These are phyloP conservation scores for Violaceomyces palustris DNA, from an alignment of 1,284 basidiomycete species.

Conservation along the genomic window DNA sequence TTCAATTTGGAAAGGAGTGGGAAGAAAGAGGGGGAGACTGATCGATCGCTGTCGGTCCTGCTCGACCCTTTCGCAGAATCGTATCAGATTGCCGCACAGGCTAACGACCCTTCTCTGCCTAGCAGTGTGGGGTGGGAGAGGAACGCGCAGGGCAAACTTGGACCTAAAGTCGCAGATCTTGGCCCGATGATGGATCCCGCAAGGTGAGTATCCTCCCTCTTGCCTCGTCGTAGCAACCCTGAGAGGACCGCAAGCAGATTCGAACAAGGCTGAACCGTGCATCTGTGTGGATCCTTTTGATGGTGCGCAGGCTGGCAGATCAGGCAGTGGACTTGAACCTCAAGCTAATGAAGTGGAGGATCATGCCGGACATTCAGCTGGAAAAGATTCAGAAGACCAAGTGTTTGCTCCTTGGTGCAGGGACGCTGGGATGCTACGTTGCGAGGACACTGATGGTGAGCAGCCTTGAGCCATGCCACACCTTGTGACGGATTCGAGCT, in stretches of 20 bases:
- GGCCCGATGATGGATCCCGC: conserved; percentile 91
- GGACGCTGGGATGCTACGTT: conserved; percentile 94
- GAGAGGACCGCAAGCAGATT: background rate
- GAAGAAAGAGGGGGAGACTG: too few relatives aligned
- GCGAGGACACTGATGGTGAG: conserved; percentile 77
- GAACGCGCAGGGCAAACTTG: conserved; percentile 75
- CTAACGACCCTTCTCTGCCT: too few relatives aligned
- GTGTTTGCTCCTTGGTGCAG: conserved; percentile 85
- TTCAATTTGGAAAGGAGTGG: too few relatives aligned
- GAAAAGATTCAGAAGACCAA: conserved; percentile 75
- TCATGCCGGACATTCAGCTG: conserved; percentile 80
- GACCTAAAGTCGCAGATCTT: conserved; percentile 80
- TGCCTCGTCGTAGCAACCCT: background rate
- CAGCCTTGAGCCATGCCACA: too few relatives aligned
- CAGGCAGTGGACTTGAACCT: conserved; percentile 95
- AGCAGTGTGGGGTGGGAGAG: conserved; percentile 99
- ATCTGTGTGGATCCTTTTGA: too few relatives aligned
- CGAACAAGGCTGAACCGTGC: too few relatives aligned
- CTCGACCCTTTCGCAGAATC: background rate
- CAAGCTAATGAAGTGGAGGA: conserved; percentile 96
- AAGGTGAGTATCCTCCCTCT: conserved; percentile 10
- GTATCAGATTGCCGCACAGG: too few relatives aligned
- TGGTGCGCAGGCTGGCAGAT: conserved; percentile 82
- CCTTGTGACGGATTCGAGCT: too few relatives aligned
- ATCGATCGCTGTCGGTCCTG: too few relatives aligned